Conservation (phyloP, 192 early-diverging fungal species). For the Rhizoclosmatium sp. region DNA sequence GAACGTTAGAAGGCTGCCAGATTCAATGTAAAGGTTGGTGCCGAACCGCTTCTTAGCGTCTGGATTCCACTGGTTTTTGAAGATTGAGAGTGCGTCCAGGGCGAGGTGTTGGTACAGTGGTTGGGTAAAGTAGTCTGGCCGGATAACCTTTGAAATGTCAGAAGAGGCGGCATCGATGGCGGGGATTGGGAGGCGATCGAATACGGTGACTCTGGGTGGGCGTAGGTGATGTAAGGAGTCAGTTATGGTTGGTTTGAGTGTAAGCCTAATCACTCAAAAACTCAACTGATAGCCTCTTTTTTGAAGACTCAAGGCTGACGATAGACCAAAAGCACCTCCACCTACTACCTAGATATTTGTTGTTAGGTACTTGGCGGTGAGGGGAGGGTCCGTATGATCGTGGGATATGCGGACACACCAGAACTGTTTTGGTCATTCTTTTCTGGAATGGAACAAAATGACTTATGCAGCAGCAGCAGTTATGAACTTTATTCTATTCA, state of each 20-base stretch:
- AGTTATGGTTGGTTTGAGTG: too few relatives aligned
- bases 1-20: conserved; percentile 12
- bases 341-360: conserved; percentile 22
- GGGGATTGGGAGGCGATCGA: conserved; percentile 41
- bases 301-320: conserved; percentile 36
- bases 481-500: conserved; percentile 21
- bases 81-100: not conserved
- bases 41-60: not conserved
- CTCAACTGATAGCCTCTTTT: conserved; percentile 5
- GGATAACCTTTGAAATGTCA: conserved; percentile 51
- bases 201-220: conserved; percentile 27
- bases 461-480: too few relatives aligned
- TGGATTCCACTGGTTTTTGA: not conserved
- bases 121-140: conserved; percentile 38
- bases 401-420: too few relatives aligned
- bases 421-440: too few relatives aligned
- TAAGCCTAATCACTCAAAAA: too few relatives aligned
- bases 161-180: conserved; percentile 37
- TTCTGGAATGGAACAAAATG: too few relatives aligned
- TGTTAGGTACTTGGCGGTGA: too few relatives aligned
- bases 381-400: too few relatives aligned
- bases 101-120: conserved; percentile 13
- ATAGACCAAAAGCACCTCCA: conserved; percentile 47
- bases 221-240: too few relatives aligned
- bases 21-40: not conserved